Evolutionary conservation across 2,329 filamentous ascomycete species (phyloP).

Genomic region (Escovopsis weberi): DNA sequence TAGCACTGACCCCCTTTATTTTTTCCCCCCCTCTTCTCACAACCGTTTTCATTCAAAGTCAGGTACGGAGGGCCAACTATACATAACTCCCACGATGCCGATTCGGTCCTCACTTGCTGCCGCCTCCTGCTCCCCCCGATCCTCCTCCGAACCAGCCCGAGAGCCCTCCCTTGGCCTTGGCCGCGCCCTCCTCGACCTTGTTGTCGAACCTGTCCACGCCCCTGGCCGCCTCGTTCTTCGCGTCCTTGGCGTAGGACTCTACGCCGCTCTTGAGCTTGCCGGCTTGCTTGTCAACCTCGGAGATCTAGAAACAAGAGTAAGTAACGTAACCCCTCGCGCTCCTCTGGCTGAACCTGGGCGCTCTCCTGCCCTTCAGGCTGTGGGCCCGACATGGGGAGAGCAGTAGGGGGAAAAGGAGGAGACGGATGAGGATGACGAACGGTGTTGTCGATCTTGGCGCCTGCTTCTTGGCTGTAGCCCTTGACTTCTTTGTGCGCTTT

Average conservation of each 20-base stretch:
- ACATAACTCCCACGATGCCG: no score
- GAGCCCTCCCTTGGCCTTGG: constrained; percentile 72
- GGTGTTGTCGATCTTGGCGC: constrained; percentile 51
- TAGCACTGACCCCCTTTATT: no score
- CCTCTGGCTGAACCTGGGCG: no score
- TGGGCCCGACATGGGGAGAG: no score
- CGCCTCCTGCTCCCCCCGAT: constrained; percentile 8
- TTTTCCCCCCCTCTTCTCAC: no score
- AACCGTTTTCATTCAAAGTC: no score
- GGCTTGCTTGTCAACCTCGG: constrained; percentile 49
- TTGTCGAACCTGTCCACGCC: constrained; percentile 74
- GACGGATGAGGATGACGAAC: constrained; percentile 33
- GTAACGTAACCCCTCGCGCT: no score
- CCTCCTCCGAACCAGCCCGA: constrained; percentile 73
- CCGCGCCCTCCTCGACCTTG: constrained; percentile 62
- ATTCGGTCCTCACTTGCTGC: constrained; percentile 18
- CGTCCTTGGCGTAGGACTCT: constrained; percentile 45
- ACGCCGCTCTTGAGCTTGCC: constrained; percentile 45
- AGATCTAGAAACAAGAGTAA: constrained; percentile 12
- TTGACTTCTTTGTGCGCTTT: constrained; percentile 46
- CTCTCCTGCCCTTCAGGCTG: no score
- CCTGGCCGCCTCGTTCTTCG: constrained; percentile 48
- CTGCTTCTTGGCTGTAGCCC: constrained; percentile 30
- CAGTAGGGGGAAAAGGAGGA: background rate
- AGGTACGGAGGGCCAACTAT: no score